Percentiles rank a stretch among this genome's conserved stretches.
phyloP scores from a whole-genome alignment of 441 rosid genomes.

The Pelargonium australe region DNA sequence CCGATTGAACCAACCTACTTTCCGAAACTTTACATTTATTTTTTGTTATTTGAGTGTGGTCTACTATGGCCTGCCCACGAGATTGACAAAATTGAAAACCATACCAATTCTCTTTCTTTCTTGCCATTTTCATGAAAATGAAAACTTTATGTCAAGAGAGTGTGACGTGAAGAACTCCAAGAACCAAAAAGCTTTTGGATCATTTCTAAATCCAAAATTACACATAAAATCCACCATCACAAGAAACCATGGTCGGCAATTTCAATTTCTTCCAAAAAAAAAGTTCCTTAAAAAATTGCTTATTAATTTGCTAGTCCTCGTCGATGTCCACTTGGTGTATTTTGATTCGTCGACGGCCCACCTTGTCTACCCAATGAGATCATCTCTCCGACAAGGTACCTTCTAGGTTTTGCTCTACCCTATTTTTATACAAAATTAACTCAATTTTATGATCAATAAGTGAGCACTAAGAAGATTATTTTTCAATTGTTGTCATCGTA shows the following conservation, averaged over 20 bases:
- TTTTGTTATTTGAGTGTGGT: too few species aligned
- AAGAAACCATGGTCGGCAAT: neutral
- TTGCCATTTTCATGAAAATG: neutral
- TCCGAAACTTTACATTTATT: too few species aligned
- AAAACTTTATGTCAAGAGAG: neutral
- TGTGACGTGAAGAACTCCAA: conserved; percentile 8
- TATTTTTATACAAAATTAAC: neutral
- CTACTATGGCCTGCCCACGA: too few species aligned
- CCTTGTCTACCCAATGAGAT: neutral
- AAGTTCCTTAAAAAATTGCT: too few species aligned
- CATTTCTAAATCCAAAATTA: neutral
- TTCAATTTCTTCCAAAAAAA: neutral
- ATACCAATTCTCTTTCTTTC: too few species aligned
- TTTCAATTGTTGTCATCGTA: neutral
- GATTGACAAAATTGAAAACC: too few species aligned
- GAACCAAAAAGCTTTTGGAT: neutral
- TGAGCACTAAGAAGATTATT: neutral
- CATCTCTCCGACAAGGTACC: neutral
- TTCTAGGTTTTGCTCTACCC: neutral
- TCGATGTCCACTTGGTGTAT: too few species aligned
- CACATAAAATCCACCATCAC: neutral
- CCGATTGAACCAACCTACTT: too few species aligned
- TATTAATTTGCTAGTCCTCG: too few species aligned
- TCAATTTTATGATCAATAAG: conserved; percentile 1
- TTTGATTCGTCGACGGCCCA: too few species aligned